Conservation (phyloP, 345 rosid genomes). For the Syzygium grande region DNA sequence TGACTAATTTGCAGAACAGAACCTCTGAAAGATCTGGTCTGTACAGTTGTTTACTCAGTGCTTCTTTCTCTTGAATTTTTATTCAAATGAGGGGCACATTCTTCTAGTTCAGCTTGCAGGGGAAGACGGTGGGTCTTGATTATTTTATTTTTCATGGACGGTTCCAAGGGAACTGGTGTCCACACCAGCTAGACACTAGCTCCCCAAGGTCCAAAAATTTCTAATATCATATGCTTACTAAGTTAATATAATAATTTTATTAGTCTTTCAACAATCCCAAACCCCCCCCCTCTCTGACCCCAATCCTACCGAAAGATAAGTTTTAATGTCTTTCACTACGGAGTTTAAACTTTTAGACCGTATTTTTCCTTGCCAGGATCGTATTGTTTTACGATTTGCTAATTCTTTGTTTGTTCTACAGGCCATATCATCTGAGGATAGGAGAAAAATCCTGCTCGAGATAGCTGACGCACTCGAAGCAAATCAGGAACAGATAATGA, state of each 20-base stretch:
- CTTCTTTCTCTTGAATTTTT: background rate
- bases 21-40: background rate
- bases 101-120: background rate
- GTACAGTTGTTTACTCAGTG: background rate
- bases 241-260: background rate
- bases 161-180: background rate
- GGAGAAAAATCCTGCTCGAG: conserved; percentile 65
- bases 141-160: background rate
- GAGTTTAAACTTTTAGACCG: background rate
- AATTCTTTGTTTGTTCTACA: conserved; percentile 17
- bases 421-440: conserved; percentile 64
- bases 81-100: background rate
- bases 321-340: background rate
- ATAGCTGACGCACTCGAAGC: conserved; percentile 85
- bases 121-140: background rate
- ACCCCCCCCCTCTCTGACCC: background rate
- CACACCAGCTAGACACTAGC: background rate
- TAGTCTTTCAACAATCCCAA: background rate
- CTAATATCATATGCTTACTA: background rate
- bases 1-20: background rate
- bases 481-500: conserved; percentile 49
- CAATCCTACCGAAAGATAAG: background rate
- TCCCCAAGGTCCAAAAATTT: background rate
- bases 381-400: background rate
- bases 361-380: background rate